Evolutionary conservation across 768 basidiomycete species (phyloP).

Genomic region (Panaeolus papilionaceus): DNA sequence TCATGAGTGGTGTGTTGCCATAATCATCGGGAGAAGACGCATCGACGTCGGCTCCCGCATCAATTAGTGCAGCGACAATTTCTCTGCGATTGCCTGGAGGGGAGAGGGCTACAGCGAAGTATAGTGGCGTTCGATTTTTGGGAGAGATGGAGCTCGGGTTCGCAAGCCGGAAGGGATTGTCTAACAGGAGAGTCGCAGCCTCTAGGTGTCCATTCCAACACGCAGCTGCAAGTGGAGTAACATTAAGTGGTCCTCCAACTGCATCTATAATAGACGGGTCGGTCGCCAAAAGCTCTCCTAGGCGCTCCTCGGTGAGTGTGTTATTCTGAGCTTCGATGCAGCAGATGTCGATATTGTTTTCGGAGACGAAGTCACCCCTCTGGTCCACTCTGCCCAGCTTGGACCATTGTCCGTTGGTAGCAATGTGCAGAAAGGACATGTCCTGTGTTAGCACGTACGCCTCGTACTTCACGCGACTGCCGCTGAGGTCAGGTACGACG

Average conservation of each 20-base stretch:
- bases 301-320: constrained; percentile 24
- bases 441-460: constrained; percentile 20
- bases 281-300: not conserved
- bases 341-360: constrained; percentile 17
- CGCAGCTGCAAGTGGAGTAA: constrained; percentile 26
- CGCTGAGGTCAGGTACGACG: not conserved
- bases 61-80: constrained; percentile 31
- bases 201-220: constrained; percentile 22
- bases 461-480: not conserved
- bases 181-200: constrained; percentile 21
- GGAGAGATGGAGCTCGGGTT: constrained; percentile 30
- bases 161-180: not conserved
- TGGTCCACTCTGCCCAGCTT: constrained; percentile 17
- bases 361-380: constrained; percentile 18
- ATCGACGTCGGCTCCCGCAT: constrained; percentile 28
- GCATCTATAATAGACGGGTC: constrained; percentile 15
- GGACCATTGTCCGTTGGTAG: not conserved
- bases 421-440: constrained; percentile 12
- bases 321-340: constrained; percentile 25
- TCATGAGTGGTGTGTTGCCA: constrained; percentile 29
- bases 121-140: constrained; percentile 28
- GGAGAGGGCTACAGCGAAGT: constrained; percentile 24
- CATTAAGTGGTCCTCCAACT: constrained; percentile 16
- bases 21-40: constrained; percentile 21
- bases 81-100: constrained; percentile 21